These are phyloP conservation scores for Mycena amicta DNA, from an alignment of 768 basidiomycete genomes.

Conservation along the genomic window DNA sequence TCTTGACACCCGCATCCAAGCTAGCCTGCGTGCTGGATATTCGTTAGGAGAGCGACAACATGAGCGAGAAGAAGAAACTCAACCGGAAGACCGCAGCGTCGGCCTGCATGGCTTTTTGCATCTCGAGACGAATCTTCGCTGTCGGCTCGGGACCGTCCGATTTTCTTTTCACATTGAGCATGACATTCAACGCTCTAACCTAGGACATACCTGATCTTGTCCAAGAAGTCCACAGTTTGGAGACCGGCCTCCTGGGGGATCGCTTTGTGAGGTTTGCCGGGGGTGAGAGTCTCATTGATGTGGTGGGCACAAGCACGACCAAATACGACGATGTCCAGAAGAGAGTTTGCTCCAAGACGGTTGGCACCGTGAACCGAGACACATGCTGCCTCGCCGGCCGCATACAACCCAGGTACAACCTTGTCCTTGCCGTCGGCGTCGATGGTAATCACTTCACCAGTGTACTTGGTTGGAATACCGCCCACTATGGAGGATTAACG, in stretches of 20 bases:
- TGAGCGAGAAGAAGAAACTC: slow-evolving; percentile 9
- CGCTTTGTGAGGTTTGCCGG: slow-evolving; percentile 88
- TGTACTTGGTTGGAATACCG: slow-evolving; percentile 98
- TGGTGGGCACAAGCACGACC: slow-evolving; percentile 99
- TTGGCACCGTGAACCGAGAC: slow-evolving; percentile 99
- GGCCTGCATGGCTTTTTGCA: slow-evolving; percentile 99
- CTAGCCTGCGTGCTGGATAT: slow-evolving; percentile 74
- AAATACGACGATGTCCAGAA: slow-evolving; percentile 98
- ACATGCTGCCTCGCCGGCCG: slow-evolving; percentile 97
- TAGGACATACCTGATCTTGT: slow-evolving; percentile 66
- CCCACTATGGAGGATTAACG: slow-evolving; percentile 65
- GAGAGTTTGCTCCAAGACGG: slow-evolving; percentile 98
- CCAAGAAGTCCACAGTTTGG: slow-evolving; percentile 82
- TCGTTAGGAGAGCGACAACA: slow-evolving; percentile 8
- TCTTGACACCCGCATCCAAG: slow-evolving; percentile 90
- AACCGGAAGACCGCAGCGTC: slow-evolving; percentile 97
- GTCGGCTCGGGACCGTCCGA: slow-evolving; percentile 84
- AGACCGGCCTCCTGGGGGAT: slow-evolving; percentile 88
- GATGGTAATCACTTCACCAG: slow-evolving; percentile 91
- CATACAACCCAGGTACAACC: slow-evolving; percentile 94
- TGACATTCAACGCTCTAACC: neutral
- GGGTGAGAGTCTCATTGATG: slow-evolving; percentile 87
- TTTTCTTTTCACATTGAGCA: slow-evolving; percentile 41
- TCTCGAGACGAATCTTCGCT: slow-evolving; percentile 86
- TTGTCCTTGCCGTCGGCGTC: slow-evolving; percentile 91